These are phyloP conservation scores for Pseudogymnoascus pannorum DNA, from an alignment of 2,329 filamentous ascomycete species.

Conservation along the genomic window DNA sequence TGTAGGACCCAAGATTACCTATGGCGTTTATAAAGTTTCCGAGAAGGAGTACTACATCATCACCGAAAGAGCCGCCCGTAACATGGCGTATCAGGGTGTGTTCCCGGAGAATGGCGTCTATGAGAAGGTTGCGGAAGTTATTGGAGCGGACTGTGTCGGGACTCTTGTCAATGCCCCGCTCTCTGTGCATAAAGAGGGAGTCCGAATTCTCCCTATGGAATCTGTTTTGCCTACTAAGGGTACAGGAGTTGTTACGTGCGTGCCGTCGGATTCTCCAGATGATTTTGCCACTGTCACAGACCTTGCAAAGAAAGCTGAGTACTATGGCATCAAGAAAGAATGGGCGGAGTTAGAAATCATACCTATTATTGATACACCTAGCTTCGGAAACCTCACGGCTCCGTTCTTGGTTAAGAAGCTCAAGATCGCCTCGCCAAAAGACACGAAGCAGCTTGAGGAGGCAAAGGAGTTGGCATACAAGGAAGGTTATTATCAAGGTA, in stretches of 20 bases:
- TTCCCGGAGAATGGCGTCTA: constrained; percentile 71
- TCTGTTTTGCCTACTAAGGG: constrained; percentile 87
- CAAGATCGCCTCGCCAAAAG: constrained; percentile 96
- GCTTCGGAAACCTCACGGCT: constrained; percentile 78
- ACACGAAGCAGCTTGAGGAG: constrained; percentile 80
- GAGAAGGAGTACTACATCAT: constrained; percentile 77
- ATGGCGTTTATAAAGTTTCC: constrained; percentile 77
- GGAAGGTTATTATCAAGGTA: constrained; percentile 94
- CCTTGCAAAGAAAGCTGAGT: constrained; percentile 89
- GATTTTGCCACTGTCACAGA: constrained; percentile 87
- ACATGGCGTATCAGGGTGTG: constrained; percentile 92
- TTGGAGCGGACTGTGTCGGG: constrained; percentile 75
- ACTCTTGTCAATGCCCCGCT: constrained; percentile 86
- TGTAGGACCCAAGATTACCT: constrained; percentile 80
- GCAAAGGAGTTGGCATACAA: constrained; percentile 97
- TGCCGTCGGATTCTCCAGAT: constrained; percentile 92
- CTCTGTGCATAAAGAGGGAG: constrained; percentile 73
- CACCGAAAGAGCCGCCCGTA: constrained; percentile 75
- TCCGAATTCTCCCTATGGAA: constrained; percentile 92
- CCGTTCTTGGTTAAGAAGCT: constrained; percentile 79
- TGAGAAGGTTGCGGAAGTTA: constrained; percentile 66
- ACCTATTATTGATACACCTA: constrained; percentile 83
- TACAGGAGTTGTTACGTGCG: constrained; percentile 91
- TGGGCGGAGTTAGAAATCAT: constrained; percentile 89
- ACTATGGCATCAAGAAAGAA: constrained; percentile 92